Base-by-base conservation (phyloP, 1,284 basidiomycete species). In the Meripilus lineatus region DNA sequence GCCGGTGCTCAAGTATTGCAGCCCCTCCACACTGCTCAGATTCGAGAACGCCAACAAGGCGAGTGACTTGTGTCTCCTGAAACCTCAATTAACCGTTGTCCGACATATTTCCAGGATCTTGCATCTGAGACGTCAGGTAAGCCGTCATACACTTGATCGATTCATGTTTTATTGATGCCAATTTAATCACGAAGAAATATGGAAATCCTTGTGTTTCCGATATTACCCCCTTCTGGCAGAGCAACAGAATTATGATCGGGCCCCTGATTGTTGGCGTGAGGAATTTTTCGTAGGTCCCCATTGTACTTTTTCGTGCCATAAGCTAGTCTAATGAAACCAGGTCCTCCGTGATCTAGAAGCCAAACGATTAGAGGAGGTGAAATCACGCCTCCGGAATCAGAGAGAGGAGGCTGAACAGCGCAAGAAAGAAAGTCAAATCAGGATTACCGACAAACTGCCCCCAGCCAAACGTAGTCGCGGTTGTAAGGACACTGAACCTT, bases 341-440 rank as follows among this genome's bases (percentile, higher is more conserved):
- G 53, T 66, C 39, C 64, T 84, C 28, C 69, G 71, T 36, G 69
- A 73, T 42, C 68, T 69, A 42, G 82, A 86, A 61, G 71, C 73
- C 14, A 67, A 68, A 54, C 72, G 80, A 34, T 62, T 89, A 10
- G 78, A 85, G 57, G 74, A 78, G 57, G 67, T 76, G 7, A 74
- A 75, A 25, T 70, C 66, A 38, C 77, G 69, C 50, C 69, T 89
- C 48, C 75, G 83, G 50, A 74, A 62, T 40, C 77, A 83, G 52
- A 75, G 84, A 18, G 68, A 75, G 55, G 79, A 83, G 58, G 81
- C 73, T 15, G 82, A 80, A 38, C 79, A 81, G 56, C 75, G 77
- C 49, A 87, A 83, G 68, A 84, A 72, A 59, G 81, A 82, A 61
- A 72, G 76, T 48, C 79, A 82, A 60, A 75, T 88, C 47, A 87